These are phyloP conservation scores for Lathyrus oleraceus DNA, from an alignment of 306 rosid genomes.

Conservation along the genomic window DNA sequence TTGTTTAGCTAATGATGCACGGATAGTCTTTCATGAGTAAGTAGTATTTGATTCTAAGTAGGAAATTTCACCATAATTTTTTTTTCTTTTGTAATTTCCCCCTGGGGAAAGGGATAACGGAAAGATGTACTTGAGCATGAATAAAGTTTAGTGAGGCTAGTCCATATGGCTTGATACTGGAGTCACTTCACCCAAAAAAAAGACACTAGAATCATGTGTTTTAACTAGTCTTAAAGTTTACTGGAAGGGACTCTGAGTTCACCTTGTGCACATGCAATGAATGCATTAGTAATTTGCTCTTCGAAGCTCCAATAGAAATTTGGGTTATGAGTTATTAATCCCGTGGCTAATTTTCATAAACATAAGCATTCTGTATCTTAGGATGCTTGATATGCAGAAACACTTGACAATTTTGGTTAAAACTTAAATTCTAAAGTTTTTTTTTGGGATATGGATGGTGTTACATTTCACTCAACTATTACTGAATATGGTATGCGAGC, in stretches of 20 bases:
- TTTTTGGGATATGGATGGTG: constrained; percentile 14
- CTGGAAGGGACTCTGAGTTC: constrained; percentile 10
- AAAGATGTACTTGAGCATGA: neutral
- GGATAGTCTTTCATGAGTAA: neutral
- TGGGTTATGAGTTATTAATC: constrained; percentile 17
- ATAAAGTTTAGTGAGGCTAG: neutral
- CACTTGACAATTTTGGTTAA: neutral
- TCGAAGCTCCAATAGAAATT: constrained; percentile 21
- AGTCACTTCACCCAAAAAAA: neutral
- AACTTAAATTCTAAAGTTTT: constrained; percentile 8
- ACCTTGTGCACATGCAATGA: constrained; percentile 3
- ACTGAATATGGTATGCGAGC: constrained; percentile 8
- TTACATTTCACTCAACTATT: constrained; percentile 9
- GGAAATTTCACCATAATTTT: neutral
- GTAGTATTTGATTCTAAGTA: neutral
- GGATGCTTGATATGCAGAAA: constrained; percentile 11
- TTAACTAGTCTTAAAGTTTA: constrained; percentile 11
- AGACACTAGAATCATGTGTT: constrained; percentile 12
- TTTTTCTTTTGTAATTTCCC: neutral
- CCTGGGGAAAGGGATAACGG: neutral
- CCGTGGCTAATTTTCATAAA: constrained; percentile 13
- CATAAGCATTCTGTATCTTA: constrained; percentile 1
- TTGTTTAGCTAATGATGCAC: neutral
- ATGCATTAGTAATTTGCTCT: constrained; percentile 15
- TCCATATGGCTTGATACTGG: constrained; percentile 3